Percentiles rank a stretch among this genome's conserved stretches.
phyloP scores from a whole-genome alignment of 345 rosid species.

The Eucalyptus rudis region DNA sequence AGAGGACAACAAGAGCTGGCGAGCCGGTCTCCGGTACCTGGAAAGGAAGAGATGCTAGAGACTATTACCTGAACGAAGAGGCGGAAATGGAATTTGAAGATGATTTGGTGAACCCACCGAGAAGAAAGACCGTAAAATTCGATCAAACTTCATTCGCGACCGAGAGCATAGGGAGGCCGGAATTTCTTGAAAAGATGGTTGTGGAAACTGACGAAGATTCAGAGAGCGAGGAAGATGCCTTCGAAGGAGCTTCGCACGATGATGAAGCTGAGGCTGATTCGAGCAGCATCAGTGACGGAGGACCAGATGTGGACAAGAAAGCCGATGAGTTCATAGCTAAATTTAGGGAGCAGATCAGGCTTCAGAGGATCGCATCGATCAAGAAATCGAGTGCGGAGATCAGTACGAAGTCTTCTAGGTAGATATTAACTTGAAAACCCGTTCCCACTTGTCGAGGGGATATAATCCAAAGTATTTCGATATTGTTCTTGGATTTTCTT shows the following conservation, averaged over 20 bases:
- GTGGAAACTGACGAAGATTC: slow-evolving; percentile 7
- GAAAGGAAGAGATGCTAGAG: slow-evolving; percentile 1
- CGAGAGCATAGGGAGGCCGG: not conserved
- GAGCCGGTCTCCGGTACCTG: not conserved
- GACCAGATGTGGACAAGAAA: slow-evolving; percentile 87
- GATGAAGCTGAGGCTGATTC: slow-evolving; percentile 11
- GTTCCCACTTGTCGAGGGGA: not conserved
- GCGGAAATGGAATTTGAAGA: not conserved
- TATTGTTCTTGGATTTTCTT: not conserved
- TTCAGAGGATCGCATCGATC: slow-evolving; percentile 85
- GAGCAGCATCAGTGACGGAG: slow-evolving; percentile 20
- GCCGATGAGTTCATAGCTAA: slow-evolving; percentile 98
- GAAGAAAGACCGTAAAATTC: not conserved
- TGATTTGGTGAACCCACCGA: not conserved
- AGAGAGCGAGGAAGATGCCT: slow-evolving; percentile 2
- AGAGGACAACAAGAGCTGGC: not conserved
- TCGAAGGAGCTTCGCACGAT: not conserved
- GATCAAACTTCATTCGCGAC: slow-evolving; percentile 8
- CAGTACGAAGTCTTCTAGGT: slow-evolving; percentile 3
- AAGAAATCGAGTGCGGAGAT: slow-evolving; percentile 47
- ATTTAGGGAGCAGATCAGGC: slow-evolving; percentile 97
- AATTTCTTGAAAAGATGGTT: slow-evolving; percentile 8
- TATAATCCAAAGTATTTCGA: not conserved
- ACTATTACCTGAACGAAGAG: not conserved
- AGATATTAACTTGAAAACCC: not conserved